Evolutionary conservation across 2,329 filamentous ascomycete genomes (phyloP).

Genomic region (Aspergillus sclerotialis): DNA sequence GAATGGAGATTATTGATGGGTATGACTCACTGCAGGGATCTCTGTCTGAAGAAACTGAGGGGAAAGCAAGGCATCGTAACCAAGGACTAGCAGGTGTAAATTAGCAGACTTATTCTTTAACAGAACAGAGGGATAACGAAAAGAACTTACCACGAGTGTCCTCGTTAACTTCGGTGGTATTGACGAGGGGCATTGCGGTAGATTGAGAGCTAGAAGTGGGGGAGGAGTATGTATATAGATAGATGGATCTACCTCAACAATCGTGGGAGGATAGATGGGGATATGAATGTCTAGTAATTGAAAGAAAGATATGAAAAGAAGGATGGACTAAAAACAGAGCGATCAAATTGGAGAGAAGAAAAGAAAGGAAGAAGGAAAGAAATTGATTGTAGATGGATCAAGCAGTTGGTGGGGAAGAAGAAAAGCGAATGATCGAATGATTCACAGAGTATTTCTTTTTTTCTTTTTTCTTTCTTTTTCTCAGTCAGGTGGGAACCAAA

Average conservation of each 20-base stretch:
- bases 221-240: constrained; percentile 1
- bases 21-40: constrained; percentile 60
- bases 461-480: too few relatives aligned
- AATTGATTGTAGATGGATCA: background rate
- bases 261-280: background rate
- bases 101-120: constrained; percentile 1
- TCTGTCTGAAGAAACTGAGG: constrained; percentile 81
- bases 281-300: too few relatives aligned
- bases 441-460: too few relatives aligned
- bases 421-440: too few relatives aligned
- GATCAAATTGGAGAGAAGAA: background rate
- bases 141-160: constrained; percentile 37
- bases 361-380: background rate
- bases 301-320: background rate
- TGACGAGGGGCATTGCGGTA: constrained; percentile 35
- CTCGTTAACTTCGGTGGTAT: constrained; percentile 35
- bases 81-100: constrained; percentile 59
- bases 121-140: background rate
- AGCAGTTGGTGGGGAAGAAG: too few relatives aligned
- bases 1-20: constrained; percentile 60
- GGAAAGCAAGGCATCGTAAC: constrained; percentile 88
- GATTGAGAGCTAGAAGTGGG: background rate
- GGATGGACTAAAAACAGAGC: background rate
- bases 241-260: too few relatives aligned
- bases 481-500: too few relatives aligned